A percentile compares a stretch with the other conserved stretches of the same genome.
Conservation (phyloP, 345 rosid species). For the Populus alba region DNA sequence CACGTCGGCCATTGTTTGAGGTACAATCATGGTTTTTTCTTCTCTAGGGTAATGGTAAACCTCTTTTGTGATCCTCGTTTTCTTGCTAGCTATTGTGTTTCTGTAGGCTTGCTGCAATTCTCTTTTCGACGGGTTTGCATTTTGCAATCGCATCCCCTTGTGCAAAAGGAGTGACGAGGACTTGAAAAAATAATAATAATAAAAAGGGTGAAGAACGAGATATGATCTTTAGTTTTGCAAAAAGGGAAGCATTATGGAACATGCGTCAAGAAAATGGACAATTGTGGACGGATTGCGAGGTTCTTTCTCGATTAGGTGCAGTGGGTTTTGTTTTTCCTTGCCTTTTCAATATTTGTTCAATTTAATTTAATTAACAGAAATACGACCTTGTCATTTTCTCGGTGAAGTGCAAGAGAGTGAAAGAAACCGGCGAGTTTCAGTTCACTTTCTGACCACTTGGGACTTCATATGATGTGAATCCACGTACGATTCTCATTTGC, state of each 20-base stretch:
- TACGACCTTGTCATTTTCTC: too few species aligned
- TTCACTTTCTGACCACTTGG: background rate
- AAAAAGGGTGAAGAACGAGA: background rate
- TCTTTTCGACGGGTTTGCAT: background rate
- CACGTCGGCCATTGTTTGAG: conserved; percentile 42
- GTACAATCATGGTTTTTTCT: conserved; percentile 19
- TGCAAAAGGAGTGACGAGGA: background rate
- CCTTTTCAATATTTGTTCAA: too few species aligned
- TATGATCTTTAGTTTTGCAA: background rate
- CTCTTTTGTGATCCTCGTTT: background rate
- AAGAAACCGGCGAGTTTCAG: background rate
- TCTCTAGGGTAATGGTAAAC: background rate
- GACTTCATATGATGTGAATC: background rate
- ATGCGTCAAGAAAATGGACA: background rate
- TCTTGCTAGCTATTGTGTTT: background rate
- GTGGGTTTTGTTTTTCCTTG: background rate
- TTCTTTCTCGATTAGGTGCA: background rate
- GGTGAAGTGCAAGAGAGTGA: too few species aligned
- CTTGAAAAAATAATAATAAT: background rate
- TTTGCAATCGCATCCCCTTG: background rate
- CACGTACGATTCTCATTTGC: background rate
- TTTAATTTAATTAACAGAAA: too few species aligned
- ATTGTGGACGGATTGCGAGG: background rate
- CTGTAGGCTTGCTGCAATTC: too few species aligned
- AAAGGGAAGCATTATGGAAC: background rate